Evolutionary conservation across 495 filamentous ascomycete species (phyloP).

Genomic region (Bacidia rubella): DNA sequence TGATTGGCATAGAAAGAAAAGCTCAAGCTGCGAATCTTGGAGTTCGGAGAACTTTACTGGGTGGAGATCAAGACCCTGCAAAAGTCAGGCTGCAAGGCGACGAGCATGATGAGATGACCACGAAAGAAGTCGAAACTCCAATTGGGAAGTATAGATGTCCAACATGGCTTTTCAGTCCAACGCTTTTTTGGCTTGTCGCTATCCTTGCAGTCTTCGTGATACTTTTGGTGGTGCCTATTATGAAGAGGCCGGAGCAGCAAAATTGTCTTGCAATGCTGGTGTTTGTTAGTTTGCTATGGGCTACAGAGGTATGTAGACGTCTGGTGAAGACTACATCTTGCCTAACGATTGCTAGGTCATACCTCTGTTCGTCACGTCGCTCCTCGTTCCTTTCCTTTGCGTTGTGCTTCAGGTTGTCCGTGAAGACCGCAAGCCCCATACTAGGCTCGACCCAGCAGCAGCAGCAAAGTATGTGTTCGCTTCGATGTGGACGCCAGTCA

Average conservation of each 20-base stretch:
- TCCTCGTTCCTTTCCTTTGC: conserved; percentile 85
- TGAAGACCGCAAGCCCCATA: conserved; percentile 52
- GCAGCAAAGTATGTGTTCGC: conserved; percentile 74
- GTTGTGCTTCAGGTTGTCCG: conserved; percentile 77
- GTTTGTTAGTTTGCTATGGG: conserved; percentile 90
- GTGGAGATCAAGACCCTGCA: conserved; percentile 54
- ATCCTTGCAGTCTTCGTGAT: conserved; percentile 60
- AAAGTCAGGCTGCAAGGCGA: conserved; percentile 73
- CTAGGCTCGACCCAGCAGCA: conserved; percentile 54
- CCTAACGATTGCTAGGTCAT: conserved; percentile 51
- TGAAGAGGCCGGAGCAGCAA: conserved; percentile 78
- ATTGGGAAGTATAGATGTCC: conserved; percentile 65
- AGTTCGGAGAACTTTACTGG: conserved; percentile 61
- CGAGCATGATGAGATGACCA: conserved; percentile 40
- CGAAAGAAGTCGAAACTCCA: conserved; percentile 65
- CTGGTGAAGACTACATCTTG: conserved; percentile 1
- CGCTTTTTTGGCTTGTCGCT: conserved; percentile 60
- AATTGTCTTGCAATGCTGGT: conserved; percentile 90
- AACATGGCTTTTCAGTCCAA: conserved; percentile 67
- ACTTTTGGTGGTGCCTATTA: conserved; percentile 59
- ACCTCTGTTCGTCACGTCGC: conserved; percentile 90
- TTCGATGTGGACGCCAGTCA: conserved; percentile 98
- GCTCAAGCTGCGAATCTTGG: conserved; percentile 91
- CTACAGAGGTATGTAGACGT: conserved; percentile 61
- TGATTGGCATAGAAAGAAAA: conserved; percentile 96